Evolutionary conservation across 2,329 filamentous ascomycete genomes (phyloP).

Genomic region (Monosporascus sp.): DNA sequence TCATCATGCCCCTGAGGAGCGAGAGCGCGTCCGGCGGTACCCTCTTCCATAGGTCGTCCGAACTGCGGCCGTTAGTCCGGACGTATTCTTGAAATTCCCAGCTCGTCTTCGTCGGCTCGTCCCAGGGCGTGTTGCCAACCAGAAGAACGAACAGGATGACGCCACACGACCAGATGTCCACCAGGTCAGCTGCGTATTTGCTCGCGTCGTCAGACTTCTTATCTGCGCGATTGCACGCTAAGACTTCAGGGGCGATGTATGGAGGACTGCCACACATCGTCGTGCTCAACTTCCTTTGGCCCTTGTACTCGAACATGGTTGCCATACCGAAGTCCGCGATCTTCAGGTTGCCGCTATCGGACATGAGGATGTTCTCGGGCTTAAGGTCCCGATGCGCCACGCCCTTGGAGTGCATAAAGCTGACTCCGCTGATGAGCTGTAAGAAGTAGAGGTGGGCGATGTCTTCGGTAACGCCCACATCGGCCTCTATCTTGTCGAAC

Average conservation of each 20-base stretch:
- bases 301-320: slow-evolving; percentile 87
- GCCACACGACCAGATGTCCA: slow-evolving; percentile 95
- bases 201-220: slow-evolving; percentile 43
- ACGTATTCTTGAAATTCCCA: slow-evolving; percentile 91
- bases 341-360: slow-evolving; percentile 79
- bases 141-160: slow-evolving; percentile 96
- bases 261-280: slow-evolving; percentile 95
- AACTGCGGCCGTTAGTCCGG: slow-evolving; percentile 71
- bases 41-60: slow-evolving; percentile 79
- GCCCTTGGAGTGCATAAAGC: slow-evolving; percentile 94
- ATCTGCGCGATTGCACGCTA: slow-evolving; percentile 46
- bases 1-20: slow-evolving; percentile 89
- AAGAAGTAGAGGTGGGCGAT: slow-evolving; percentile 96
- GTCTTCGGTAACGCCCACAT: slow-evolving; percentile 89
- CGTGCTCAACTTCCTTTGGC: slow-evolving; percentile 72
- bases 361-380: slow-evolving; percentile 92
- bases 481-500: slow-evolving; percentile 99
- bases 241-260: slow-evolving; percentile 94
- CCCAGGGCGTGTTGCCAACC: slow-evolving; percentile 97
- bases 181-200: slow-evolving; percentile 72
- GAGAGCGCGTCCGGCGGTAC: slow-evolving; percentile 72
- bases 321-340: slow-evolving; percentile 96
- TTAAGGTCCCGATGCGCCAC: slow-evolving; percentile 90
- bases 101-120: slow-evolving; percentile 78
- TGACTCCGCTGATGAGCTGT: slow-evolving; percentile 83